Base-by-base conservation (phyloP, 495 filamentous ascomycete species). In the Penicillium robsamsonii region DNA sequence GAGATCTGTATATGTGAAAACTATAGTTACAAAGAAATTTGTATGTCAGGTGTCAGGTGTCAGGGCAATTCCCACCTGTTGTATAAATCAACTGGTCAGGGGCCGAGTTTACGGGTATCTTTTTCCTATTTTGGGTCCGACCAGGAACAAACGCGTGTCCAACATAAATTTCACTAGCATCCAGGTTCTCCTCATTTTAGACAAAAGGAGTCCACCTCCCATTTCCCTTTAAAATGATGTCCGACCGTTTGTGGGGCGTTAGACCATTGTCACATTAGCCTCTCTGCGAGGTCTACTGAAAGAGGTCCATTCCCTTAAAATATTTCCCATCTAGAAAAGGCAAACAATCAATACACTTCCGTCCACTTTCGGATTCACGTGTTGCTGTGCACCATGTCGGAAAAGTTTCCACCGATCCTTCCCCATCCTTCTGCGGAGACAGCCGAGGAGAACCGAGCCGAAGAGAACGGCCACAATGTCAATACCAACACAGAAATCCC, bases 171-270 rank as follows among this genome's bases (percentile, higher is more conserved):
- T 15, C 24, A 46, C 5, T n/a, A 29, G 9, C n/a, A 9, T 47
- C 33, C 50, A 41, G 56, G 13, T 47, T 38, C 43, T 56, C 33
- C 33, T 50, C 49, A 51, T 47, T 43, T 53, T 9, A 31, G 37
- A 42, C 44, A 43, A 57, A 54, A 50, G n/a, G 35, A 46, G 38
- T 55, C 38, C 46, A 27, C 43, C 40, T 18, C 41, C 29, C 10
- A 27, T 35, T 27, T 17, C 7, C 18, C 3, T 38, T 33, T 3
- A 60, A 50, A 51, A 68, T 66, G 64, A 64, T 56, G 40, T 54
- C 13, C 47, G 6, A 22, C 25, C 31, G 49, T 58, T 53, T 55
- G 58, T 62, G 64, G 63, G 55, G 55, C 56, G 24, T 27, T n/a
- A 17, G 50, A 51, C 24, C 9, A 10, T 55, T 52, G 37, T 12